A percentile compares a stretch with the other conserved stretches of the same genome.
Evolutionary conservation across 2,329 filamentous ascomycete species (phyloP).

Genomic region (Arthrobotrys musiformis): DNA sequence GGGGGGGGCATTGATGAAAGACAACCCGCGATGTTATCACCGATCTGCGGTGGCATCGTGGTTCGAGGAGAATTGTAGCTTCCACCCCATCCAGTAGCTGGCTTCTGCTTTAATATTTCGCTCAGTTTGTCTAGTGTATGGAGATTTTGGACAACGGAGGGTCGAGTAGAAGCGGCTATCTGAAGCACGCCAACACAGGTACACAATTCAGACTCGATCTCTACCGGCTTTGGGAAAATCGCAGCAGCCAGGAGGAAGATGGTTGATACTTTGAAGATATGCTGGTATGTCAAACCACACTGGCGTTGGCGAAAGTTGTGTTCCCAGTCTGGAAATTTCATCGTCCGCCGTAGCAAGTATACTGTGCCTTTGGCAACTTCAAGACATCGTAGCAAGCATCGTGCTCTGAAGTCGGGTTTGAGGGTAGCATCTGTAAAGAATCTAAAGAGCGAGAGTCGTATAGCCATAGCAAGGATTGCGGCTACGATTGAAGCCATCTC

Average conservation of each 20-base stretch:
- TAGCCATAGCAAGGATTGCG: constrained; percentile 25
- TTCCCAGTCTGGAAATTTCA: constrained; percentile 53
- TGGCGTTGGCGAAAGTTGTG: constrained; percentile 52
- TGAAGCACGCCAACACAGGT: neutral
- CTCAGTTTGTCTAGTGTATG: neutral
- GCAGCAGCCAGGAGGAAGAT: neutral
- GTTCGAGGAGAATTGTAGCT: neutral
- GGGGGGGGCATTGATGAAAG: neutral
- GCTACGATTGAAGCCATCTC: neutral
- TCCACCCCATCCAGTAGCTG: neutral
- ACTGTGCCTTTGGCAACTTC: constrained; percentile 57
- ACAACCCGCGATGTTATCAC: neutral
- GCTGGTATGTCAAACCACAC: constrained; percentile 56
- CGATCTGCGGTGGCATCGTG: neutral
- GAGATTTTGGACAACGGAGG: neutral
- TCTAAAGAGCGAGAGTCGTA: constrained; percentile 58
- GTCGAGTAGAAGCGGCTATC: neutral
- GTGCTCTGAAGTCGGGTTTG: constrained; percentile 53
- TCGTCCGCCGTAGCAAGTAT: constrained; percentile 54
- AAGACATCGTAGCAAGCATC: constrained; percentile 57
- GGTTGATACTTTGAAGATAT: constrained; percentile 57
- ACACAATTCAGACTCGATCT: neutral
- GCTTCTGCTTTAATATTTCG: neutral
- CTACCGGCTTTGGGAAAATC: neutral
- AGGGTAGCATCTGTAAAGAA: constrained; percentile 57